Conservation (phyloP, 2,329 filamentous ascomycete species). For the Chrysoporthe deuterocubensis region DNA sequence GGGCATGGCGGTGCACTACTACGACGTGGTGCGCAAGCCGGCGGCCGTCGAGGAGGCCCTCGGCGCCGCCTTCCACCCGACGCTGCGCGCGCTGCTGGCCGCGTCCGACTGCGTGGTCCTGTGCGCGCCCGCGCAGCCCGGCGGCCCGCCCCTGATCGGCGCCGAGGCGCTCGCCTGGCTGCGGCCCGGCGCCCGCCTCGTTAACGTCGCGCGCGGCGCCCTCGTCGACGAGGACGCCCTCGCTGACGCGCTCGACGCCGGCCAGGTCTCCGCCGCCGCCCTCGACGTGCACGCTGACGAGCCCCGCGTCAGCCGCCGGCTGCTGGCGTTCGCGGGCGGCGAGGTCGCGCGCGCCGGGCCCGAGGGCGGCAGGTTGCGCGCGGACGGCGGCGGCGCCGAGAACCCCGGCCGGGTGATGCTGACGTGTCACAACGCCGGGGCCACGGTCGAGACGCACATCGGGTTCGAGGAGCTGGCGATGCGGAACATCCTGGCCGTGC, state of each 20-base stretch:
- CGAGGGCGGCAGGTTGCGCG: background rate
- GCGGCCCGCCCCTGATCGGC: constrained; percentile 54
- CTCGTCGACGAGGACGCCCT: constrained; percentile 69
- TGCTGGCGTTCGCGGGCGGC: constrained; percentile 45
- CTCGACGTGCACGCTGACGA: constrained; percentile 69
- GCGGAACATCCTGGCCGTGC: constrained; percentile 66
- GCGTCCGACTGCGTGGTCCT: constrained; percentile 64
- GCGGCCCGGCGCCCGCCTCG: constrained; percentile 59
- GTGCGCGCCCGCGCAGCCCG: constrained; percentile 57
- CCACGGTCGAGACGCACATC: constrained; percentile 67
- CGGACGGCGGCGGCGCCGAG: too few relatives aligned
- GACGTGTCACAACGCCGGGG: constrained; percentile 70
- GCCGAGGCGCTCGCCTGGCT: constrained; percentile 52
- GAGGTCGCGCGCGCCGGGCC: background rate
- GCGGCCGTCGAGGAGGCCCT: constrained; percentile 46
- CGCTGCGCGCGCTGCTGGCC: constrained; percentile 56
- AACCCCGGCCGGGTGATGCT: constrained; percentile 54
- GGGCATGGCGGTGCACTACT: constrained; percentile 69
- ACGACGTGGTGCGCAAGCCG: constrained; percentile 59
- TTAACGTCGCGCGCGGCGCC: constrained; percentile 68
- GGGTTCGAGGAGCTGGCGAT: constrained; percentile 70
- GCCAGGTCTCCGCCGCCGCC: constrained; percentile 55
- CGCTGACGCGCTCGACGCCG: constrained; percentile 59
- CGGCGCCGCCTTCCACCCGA: constrained; percentile 53
- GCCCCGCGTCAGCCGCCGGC: constrained; percentile 54